Evolutionary conservation across 768 basidiomycete genomes (phyloP).

Genomic region (Ramaria sp.): DNA sequence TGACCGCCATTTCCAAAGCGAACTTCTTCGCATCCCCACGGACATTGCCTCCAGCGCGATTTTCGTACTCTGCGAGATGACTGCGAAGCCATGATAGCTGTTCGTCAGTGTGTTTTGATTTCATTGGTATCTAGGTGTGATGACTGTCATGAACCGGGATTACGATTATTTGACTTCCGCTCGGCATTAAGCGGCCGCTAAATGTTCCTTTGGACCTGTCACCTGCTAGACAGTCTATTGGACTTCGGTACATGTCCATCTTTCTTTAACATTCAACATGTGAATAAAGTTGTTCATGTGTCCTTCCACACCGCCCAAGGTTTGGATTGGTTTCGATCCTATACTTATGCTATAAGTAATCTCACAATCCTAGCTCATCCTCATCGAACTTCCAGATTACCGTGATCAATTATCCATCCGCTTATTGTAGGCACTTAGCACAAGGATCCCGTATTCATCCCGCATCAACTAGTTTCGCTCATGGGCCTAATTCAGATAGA

Average conservation of each 20-base stretch:
- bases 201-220: background rate
- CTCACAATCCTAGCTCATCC: no score
- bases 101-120: slow-evolving; percentile 37
- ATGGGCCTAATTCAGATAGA: no score
- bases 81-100: slow-evolving; percentile 48
- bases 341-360: no score
- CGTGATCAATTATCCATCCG: no score
- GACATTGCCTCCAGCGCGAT: slow-evolving; percentile 45
- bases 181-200: background rate
- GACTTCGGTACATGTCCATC: background rate
- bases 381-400: no score
- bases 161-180: background rate
- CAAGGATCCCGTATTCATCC: no score
- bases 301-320: no score
- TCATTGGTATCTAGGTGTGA: slow-evolving; percentile 6
- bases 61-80: slow-evolving; percentile 46
- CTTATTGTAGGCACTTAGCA: no score
- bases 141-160: slow-evolving; percentile 9
- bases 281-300: no score
- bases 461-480: no score
- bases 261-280: background rate
- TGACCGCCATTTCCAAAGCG: slow-evolving; percentile 49
- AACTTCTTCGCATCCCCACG: slow-evolving; percentile 64
- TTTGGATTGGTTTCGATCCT: no score
- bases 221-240: background rate